Conservation (phyloP, 108 stramenopile species). For the Seminavis robusta region DNA sequence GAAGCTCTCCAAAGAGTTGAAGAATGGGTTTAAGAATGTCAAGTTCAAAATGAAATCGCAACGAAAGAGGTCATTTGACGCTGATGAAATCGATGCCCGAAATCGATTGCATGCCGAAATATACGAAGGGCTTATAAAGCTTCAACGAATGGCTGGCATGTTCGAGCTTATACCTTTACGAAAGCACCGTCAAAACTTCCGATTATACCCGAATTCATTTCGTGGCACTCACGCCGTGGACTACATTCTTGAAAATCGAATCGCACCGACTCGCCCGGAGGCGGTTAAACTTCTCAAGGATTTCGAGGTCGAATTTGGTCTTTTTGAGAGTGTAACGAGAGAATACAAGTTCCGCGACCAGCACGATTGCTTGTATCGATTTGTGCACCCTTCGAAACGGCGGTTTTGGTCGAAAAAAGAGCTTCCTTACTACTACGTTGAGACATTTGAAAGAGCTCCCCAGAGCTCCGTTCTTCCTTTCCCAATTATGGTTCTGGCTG, state of each 20-base stretch:
- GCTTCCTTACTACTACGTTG: background rate
- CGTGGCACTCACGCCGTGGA: conserved; percentile 12
- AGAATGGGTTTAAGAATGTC: too few relatives aligned
- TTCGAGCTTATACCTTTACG: background rate
- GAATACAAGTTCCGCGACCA: background rate
- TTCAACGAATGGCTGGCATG: conserved; percentile 1
- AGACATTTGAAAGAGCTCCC: background rate
- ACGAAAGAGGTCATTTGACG: too few relatives aligned
- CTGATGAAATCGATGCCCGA: too few relatives aligned
- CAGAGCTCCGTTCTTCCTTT: background rate
- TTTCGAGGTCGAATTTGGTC: conserved; percentile 1
- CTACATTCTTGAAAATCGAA: background rate
- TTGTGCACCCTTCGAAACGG: conserved; percentile 1
- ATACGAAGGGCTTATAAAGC: background rate
- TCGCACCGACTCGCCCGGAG: background rate
- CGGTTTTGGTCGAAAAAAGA: background rate
- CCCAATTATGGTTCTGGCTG: background rate
- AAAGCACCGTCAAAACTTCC: background rate
- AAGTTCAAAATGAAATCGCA: too few relatives aligned
- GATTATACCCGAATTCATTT: conserved; percentile 1
- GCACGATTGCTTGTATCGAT: background rate
- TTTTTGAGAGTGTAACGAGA: conserved; percentile 2
- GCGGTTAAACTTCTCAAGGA: conserved; percentile 1
- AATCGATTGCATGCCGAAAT: too few relatives aligned
- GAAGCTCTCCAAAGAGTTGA: too few relatives aligned